Percentiles rank a stretch among this genome's conserved stretches.
Conservation (phyloP, 2,329 filamentous ascomycete species). For the Colletotrichum euphorbiae region DNA sequence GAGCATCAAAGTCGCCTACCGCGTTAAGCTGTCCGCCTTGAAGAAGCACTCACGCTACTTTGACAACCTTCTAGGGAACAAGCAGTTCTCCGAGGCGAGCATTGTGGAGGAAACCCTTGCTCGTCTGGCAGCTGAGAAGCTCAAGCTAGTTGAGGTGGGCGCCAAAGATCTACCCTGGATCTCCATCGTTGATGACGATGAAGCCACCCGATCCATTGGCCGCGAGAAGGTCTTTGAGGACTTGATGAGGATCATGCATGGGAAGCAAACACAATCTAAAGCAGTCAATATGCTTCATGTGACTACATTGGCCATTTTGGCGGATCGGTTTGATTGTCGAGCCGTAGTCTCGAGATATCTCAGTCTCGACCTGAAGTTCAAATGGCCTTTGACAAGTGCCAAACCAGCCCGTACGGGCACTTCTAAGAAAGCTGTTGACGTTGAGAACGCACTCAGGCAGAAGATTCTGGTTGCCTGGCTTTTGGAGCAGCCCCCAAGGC, state of each 20-base stretch:
- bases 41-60: slow-evolving; percentile 77
- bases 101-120: slow-evolving; percentile 64
- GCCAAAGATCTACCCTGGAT: slow-evolving; percentile 70
- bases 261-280: slow-evolving; percentile 53
- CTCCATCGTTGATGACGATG: slow-evolving; percentile 74
- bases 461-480: slow-evolving; percentile 76
- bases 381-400: slow-evolving; percentile 62
- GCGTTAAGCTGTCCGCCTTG: slow-evolving; percentile 68
- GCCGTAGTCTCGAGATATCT: slow-evolving; percentile 66
- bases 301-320: slow-evolving; percentile 75
- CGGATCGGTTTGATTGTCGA: slow-evolving; percentile 79
- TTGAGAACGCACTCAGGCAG: slow-evolving; percentile 75
- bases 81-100: slow-evolving; percentile 72
- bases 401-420: slow-evolving; percentile 53
- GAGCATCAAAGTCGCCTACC: slow-evolving; percentile 62
- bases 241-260: slow-evolving; percentile 75
- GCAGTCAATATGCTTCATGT: slow-evolving; percentile 69
- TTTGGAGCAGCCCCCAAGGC: slow-evolving; percentile 69
- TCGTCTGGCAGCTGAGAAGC: slow-evolving; percentile 58
- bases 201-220: slow-evolving; percentile 70
- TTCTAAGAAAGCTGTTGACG: slow-evolving; percentile 53
- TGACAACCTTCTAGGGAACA: slow-evolving; percentile 71
- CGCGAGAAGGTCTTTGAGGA: slow-evolving; percentile 74
- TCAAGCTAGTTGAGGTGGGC: slow-evolving; percentile 62
- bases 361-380: slow-evolving; percentile 61